These are phyloP conservation scores for Phanerochaete carnosa DNA, from an alignment of 768 basidiomycete genomes.

Conservation along the genomic window DNA sequence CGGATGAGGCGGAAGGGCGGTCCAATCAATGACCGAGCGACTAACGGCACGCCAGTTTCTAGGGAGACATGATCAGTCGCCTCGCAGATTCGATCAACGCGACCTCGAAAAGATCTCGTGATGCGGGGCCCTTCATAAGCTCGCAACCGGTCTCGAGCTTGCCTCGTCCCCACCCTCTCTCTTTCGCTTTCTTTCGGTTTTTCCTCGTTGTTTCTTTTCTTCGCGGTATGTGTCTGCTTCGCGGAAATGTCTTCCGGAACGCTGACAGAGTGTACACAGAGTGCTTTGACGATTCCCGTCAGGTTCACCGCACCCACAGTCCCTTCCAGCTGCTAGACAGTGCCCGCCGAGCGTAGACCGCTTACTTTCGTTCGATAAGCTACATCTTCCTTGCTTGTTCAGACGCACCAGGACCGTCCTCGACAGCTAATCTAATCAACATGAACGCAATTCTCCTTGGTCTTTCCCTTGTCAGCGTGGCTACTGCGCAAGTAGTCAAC, in stretches of 20 bases:
- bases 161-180: conserved; percentile 35
- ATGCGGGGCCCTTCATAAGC: conserved; percentile 33
- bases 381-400: conserved; percentile 32
- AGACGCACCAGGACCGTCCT: conserved; percentile 18
- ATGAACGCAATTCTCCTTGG: conserved; percentile 64
- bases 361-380: conserved; percentile 45
- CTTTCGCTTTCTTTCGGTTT: conserved; percentile 34
- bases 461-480: conserved; percentile 55
- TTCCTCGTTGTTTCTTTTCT: conserved; percentile 31
- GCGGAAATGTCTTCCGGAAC: background rate
- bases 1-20: background rate
- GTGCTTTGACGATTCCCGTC: conserved; percentile 40
- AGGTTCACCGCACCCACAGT: conserved; percentile 36
- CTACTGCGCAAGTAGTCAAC: conserved; percentile 53
- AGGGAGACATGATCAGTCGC: conserved; percentile 14
- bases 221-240: conserved; percentile 36
- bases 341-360: conserved; percentile 68
- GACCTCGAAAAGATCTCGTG: conserved; percentile 11
- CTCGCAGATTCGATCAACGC: conserved; percentile 4
- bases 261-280: conserved; percentile 22
- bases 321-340: conserved; percentile 62
- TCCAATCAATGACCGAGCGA: background rate
- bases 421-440: conserved; percentile 36
- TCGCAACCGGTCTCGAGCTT: conserved; percentile 10
- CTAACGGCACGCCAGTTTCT: conserved; percentile 9